Conservation (phyloP, 164 flowering plant genomes). For the Liquidambar formosana region DNA sequence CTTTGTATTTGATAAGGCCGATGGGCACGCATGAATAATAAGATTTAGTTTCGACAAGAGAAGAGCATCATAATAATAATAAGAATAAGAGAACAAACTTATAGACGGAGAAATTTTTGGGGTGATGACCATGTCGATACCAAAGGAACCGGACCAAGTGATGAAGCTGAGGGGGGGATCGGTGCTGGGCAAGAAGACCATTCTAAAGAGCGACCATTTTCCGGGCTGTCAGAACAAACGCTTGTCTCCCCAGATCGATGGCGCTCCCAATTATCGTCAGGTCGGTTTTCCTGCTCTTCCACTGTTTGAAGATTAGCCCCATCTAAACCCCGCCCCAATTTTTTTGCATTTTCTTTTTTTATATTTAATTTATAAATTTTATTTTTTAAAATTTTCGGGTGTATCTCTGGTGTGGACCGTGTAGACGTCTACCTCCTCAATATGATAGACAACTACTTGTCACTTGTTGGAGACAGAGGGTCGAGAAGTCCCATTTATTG, state of each 20-base stretch:
- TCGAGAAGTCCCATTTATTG: too few species aligned
- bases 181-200: constrained; percentile 81
- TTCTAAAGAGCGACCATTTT: constrained; percentile 88
- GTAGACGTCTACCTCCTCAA: too few species aligned
- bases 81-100: background rate
- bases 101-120: background rate
- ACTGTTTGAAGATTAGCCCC: background rate
- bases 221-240: constrained; percentile 90
- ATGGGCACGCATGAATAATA: too few species aligned
- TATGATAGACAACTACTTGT: too few species aligned
- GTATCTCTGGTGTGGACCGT: too few species aligned
- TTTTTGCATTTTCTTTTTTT: too few species aligned
- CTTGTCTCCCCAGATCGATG: constrained; percentile 75
- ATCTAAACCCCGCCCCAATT: too few species aligned
- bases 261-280: constrained; percentile 93
- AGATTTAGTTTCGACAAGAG: background rate
- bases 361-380: too few species aligned
- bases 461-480: too few species aligned
- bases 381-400: too few species aligned
- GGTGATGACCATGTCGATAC: constrained; percentile 41
- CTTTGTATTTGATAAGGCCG: too few species aligned
- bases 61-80: background rate
- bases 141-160: constrained; percentile 73
- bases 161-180: constrained; percentile 81
- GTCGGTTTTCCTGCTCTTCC: constrained; percentile 23